Conservation (phyloP, 2,329 filamentous ascomycete species). For the Hyphodiscus sp. region DNA sequence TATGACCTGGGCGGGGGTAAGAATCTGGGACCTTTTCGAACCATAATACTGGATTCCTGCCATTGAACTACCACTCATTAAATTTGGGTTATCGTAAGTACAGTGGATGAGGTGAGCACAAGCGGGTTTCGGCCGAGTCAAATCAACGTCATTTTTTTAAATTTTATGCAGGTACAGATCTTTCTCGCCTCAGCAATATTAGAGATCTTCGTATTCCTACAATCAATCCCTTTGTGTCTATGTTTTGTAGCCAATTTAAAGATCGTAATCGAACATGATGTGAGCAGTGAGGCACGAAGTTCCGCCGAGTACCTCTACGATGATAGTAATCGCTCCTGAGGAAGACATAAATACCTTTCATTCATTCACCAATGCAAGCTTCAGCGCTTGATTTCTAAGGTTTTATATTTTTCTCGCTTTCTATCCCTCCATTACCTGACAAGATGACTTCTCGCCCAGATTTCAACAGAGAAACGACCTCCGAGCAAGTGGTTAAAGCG, state of each 20-base stretch:
- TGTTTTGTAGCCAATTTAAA: neutral
- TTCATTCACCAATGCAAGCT: neutral
- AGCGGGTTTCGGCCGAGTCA: neutral
- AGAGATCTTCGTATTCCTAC: neutral
- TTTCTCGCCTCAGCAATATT: neutral
- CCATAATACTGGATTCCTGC: too few relatives aligned
- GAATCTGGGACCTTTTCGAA: too few relatives aligned
- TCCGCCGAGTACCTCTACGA: neutral
- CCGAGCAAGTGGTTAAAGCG: neutral
- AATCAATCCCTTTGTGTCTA: neutral
- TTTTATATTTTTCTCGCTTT: neutral
- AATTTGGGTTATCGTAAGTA: neutral
- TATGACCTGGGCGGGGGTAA: too few relatives aligned
- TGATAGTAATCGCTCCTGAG: too few relatives aligned
- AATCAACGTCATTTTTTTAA: neutral
- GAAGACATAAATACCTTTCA: neutral
- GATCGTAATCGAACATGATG: neutral
- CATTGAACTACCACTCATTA: too few relatives aligned
- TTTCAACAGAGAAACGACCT: neutral
- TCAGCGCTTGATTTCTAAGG: neutral
- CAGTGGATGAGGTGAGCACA: neutral
- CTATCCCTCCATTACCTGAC: neutral
- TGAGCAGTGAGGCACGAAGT: neutral
- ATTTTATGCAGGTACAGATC: neutral
- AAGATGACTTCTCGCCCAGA: neutral